Conservation (phyloP, 768 basidiomycete species). For the Pisolithus marmoratus region DNA sequence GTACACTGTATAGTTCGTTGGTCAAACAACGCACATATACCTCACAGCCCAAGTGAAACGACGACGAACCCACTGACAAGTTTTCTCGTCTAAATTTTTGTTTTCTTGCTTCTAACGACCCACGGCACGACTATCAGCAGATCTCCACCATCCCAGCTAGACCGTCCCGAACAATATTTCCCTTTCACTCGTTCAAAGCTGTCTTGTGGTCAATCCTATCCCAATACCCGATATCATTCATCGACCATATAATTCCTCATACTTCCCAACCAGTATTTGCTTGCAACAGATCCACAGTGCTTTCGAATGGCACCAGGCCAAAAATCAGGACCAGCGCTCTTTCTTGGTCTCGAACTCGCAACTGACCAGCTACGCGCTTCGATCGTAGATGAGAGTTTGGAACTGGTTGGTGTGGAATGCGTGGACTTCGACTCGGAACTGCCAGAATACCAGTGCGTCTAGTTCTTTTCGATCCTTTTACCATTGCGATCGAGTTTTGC, state of each 20-base stretch:
- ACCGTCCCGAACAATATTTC: too few relatives aligned
- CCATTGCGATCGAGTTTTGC: background rate
- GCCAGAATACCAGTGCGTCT: conserved; percentile 73
- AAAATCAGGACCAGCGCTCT: conserved; percentile 49
- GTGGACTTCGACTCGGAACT: conserved; percentile 81
- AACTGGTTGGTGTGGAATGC: conserved; percentile 75
- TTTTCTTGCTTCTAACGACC: too few relatives aligned
- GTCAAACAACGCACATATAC: too few relatives aligned
- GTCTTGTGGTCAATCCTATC: too few relatives aligned
- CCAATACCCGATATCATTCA: background rate
- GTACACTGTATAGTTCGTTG: too few relatives aligned
- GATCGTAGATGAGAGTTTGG: conserved; percentile 77
- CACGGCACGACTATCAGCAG: too few relatives aligned
- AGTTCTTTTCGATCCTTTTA: conserved; percentile 6
- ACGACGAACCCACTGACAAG: too few relatives aligned
- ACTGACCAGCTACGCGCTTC: conserved; percentile 81
- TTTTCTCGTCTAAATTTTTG: too few relatives aligned
- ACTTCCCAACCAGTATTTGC: background rate
- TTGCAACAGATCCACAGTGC: background rate
- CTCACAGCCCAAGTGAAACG: too few relatives aligned
- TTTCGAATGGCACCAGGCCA: conserved; percentile 27
- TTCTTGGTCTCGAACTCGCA: conserved; percentile 82
- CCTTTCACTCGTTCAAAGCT: too few relatives aligned
- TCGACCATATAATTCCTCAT: background rate
- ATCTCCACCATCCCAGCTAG: too few relatives aligned